Percentiles rank a stretch among this genome's conserved stretches.
Evolutionary conservation across 768 basidiomycete genomes (phyloP).

Genomic region (Leccinum arenicola): DNA sequence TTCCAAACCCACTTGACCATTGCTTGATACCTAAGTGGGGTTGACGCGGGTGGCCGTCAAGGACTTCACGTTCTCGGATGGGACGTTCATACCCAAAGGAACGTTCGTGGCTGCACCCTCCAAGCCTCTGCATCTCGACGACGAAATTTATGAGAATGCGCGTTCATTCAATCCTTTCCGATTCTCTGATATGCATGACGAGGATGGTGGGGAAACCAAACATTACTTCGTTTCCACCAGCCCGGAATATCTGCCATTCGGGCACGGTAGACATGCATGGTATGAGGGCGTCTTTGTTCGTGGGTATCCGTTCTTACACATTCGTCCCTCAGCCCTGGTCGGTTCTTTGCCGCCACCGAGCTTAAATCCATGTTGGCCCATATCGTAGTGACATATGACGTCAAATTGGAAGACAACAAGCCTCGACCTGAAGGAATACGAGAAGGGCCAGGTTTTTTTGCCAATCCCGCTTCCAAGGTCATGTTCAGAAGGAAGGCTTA

Average conservation of each 20-base stretch:
- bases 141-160: constrained; percentile 31
- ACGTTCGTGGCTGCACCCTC: constrained; percentile 27
- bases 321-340: constrained; percentile 3
- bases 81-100: constrained; percentile 20
- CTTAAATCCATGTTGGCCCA: background rate
- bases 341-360: constrained; percentile 9
- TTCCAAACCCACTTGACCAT: background rate
- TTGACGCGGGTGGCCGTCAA: constrained; percentile 32
- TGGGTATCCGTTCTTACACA: background rate
- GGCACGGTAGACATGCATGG: constrained; percentile 1
- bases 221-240: background rate
- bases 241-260: background rate
- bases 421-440: background rate
- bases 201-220: constrained; percentile 22
- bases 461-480: background rate
- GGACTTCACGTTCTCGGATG: constrained; percentile 37
- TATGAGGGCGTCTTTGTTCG: background rate
- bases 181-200: constrained; percentile 39
- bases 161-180: constrained; percentile 46
- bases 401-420: background rate
- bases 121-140: constrained; percentile 23
- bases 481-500: background rate
- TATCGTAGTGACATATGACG: background rate
- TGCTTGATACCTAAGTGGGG: constrained; percentile 15
- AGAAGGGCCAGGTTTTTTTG: background rate